Conservation (phyloP, 176 grass and related monocot species). For the Hordeum marinum region DNA sequence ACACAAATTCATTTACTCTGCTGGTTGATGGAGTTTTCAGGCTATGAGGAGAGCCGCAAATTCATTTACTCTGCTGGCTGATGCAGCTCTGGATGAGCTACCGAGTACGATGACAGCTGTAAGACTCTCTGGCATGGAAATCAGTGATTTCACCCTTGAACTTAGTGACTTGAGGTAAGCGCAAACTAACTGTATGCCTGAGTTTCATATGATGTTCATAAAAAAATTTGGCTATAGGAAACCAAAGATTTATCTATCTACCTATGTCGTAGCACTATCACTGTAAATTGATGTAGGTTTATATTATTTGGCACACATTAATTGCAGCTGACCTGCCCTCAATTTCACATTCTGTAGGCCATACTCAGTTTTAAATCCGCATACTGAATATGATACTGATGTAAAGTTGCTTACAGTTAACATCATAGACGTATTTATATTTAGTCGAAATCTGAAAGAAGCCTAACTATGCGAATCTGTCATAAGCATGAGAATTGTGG, state of each 20-base stretch:
- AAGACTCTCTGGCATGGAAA: constrained; percentile 74
- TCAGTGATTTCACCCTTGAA: constrained; percentile 84
- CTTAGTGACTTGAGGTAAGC: constrained; percentile 77
- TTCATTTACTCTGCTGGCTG: constrained; percentile 66
- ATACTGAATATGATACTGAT: not conserved
- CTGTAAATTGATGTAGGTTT: not conserved
- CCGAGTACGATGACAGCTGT: constrained; percentile 68
- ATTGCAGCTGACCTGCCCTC: not conserved
- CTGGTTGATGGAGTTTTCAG: constrained; percentile 1
- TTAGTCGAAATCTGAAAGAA: not conserved
- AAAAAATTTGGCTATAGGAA: not conserved
- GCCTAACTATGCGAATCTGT: not conserved
- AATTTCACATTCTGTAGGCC: not conserved
- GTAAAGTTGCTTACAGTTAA: not conserved
- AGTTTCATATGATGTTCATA: constrained; percentile 1
- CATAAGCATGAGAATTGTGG: not conserved
- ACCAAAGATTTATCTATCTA: not conserved
- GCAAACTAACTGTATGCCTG: not conserved
- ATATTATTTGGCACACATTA: not conserved
- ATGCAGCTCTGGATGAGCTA: constrained; percentile 62
- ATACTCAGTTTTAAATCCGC: not conserved
- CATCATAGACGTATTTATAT: not conserved
- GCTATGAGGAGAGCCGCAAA: constrained; percentile 72
- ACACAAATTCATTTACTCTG: constrained; percentile 61
- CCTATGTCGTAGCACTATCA: not conserved